phyloP scores from a whole-genome alignment of 2,329 filamentous ascomycete species.

The Myriangium duriaei region DNA sequence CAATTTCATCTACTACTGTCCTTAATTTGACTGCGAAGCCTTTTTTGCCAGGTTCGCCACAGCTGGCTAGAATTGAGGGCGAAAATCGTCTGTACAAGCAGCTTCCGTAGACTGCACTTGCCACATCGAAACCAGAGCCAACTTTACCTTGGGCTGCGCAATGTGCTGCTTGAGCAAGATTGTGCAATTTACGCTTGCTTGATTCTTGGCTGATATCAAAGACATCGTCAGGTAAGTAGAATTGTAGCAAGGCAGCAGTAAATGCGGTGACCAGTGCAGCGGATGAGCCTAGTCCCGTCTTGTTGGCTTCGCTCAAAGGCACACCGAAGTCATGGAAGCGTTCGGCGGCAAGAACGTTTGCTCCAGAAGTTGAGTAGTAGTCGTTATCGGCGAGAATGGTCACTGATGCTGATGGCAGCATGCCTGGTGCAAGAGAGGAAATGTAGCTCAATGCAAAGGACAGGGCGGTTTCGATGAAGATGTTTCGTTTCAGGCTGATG shows the following conservation, averaged over 20 bases:
- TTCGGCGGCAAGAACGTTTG: slow-evolving; percentile 17
- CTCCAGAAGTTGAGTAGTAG: slow-evolving; percentile 71
- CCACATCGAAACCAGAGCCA: slow-evolving; percentile 90
- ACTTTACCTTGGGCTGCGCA: slow-evolving; percentile 95
- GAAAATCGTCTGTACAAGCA: slow-evolving; percentile 91
- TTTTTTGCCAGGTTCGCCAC: slow-evolving; percentile 54
- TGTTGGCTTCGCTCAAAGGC: slow-evolving; percentile 67
- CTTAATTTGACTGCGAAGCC: slow-evolving; percentile 57
- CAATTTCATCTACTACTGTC: slow-evolving; percentile 50
- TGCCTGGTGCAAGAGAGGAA: slow-evolving; percentile 35
- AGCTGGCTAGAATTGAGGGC: slow-evolving; percentile 53
- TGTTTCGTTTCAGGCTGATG: slow-evolving; percentile 48
- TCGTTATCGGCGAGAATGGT: slow-evolving; percentile 90
- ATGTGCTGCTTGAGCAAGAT: slow-evolving; percentile 85
- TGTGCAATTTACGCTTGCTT: slow-evolving; percentile 60
- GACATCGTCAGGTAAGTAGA: slow-evolving; percentile 49
- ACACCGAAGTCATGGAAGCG: slow-evolving; percentile 71
- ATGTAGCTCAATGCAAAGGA: slow-evolving; percentile 80
- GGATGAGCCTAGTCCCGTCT: slow-evolving; percentile 90
- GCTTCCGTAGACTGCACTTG: slow-evolving; percentile 81
- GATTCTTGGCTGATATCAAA: slow-evolving; percentile 46
- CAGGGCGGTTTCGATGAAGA: slow-evolving; percentile 86
- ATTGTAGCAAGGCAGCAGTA: slow-evolving; percentile 60
- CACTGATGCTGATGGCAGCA: slow-evolving; percentile 57
- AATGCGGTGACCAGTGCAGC: slow-evolving; percentile 87